phyloP scores from a whole-genome alignment of 345 rosid species.

The Aethionema arabicum region DNA sequence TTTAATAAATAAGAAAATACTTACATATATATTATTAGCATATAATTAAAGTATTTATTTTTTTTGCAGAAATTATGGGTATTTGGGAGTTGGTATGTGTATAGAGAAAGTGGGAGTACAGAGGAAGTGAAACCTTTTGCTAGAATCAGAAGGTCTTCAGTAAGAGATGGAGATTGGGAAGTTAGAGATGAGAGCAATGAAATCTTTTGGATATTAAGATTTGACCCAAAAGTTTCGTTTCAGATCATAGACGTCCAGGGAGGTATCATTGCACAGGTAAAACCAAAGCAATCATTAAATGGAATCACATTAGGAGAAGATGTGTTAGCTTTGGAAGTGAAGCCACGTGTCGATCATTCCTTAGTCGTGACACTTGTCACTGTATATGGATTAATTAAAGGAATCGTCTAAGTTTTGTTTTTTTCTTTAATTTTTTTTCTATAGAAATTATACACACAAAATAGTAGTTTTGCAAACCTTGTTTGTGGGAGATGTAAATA shows the following conservation, averaged over 20 bases:
- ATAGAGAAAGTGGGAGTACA: constrained; percentile 33
- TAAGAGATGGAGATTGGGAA: constrained; percentile 39
- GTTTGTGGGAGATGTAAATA: constrained; percentile 36
- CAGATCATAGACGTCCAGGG: constrained; percentile 33
- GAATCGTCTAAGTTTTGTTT: constrained; percentile 31
- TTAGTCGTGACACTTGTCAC: constrained; percentile 46
- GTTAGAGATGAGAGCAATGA: constrained; percentile 37
- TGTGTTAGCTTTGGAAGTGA: constrained; percentile 47
- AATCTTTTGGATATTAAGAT: constrained; percentile 37
- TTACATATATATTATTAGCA: not conserved
- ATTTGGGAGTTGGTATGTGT: constrained; percentile 37
- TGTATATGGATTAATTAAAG: constrained; percentile 51
- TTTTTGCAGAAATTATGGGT: constrained; percentile 36
- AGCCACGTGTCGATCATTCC: constrained; percentile 51
- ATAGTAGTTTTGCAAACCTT: constrained; percentile 32
- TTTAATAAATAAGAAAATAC: too few species aligned
- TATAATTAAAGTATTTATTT: constrained; percentile 4
- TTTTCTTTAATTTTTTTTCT: not conserved
- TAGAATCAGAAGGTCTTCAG: constrained; percentile 31
- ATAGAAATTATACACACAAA: constrained; percentile 18
- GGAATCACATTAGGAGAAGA: constrained; percentile 55
- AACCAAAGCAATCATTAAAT: constrained; percentile 50
- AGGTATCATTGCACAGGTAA: constrained; percentile 39
- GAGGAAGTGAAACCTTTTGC: constrained; percentile 37
- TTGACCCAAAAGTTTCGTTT: constrained; percentile 35